These are phyloP conservation scores for Tylopilus felleus DNA, from an alignment of 768 basidiomycete genomes.

Conservation along the genomic window DNA sequence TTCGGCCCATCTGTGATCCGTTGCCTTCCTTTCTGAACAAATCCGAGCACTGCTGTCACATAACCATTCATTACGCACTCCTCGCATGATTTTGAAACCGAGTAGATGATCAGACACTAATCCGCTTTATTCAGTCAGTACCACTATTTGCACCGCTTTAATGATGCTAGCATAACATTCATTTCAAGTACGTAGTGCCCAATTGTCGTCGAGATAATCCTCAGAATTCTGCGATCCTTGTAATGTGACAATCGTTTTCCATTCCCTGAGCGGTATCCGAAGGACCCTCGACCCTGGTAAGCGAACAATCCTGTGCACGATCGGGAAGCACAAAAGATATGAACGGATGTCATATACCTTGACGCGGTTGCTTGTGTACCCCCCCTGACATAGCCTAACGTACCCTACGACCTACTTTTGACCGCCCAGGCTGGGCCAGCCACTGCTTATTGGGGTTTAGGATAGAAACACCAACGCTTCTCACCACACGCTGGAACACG, in stretches of 20 bases:
- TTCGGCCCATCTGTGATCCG: conserved; percentile 31
- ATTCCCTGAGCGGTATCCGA: not conserved
- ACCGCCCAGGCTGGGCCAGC: not conserved
- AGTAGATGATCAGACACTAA: conserved; percentile 34
- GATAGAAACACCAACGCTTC: too few relatives aligned
- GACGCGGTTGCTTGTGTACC: not conserved
- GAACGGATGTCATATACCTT: not conserved
- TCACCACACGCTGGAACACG: too few relatives aligned
- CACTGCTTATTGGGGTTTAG: too few relatives aligned
- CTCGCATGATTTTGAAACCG: conserved; percentile 31
- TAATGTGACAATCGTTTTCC: conserved; percentile 3
- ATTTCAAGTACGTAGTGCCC: conserved; percentile 21
- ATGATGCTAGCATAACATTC: conserved; percentile 29
- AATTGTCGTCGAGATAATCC: conserved; percentile 4
- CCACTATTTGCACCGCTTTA: conserved; percentile 27
- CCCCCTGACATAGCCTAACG: not conserved
- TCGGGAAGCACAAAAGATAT: not conserved
- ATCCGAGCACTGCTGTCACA: conserved; percentile 38
- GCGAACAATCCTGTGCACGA: conserved; percentile 9
- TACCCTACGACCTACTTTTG: conserved; percentile 10
- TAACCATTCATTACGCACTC: conserved; percentile 36
- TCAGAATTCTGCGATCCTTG: conserved; percentile 7
- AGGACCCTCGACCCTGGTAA: conserved; percentile 22
- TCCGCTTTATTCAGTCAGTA: conserved; percentile 31
- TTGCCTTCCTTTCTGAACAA: conserved; percentile 18